phyloP scores from a whole-genome alignment of 768 basidiomycete genomes.

The Pulveroboletus sp. region DNA sequence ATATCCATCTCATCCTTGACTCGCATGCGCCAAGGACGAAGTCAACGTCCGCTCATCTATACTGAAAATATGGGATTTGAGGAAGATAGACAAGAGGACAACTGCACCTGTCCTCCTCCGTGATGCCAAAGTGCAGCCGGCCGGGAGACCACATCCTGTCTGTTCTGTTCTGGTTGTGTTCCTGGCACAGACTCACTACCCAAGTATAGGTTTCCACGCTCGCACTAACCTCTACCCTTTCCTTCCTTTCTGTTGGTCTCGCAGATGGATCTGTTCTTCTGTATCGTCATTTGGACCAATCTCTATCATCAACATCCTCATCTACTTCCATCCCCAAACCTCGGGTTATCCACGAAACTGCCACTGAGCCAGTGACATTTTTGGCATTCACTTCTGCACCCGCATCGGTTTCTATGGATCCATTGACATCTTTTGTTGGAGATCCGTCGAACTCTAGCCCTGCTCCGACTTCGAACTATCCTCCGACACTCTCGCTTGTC shows the following conservation, averaged over 20 bases:
- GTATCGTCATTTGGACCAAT: slow-evolving; percentile 89
- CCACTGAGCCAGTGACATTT: slow-evolving; percentile 87
- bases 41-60: slow-evolving; percentile 59
- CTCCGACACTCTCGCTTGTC: slow-evolving; percentile 59
- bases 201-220: slow-evolving; percentile 62
- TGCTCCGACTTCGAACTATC: slow-evolving; percentile 14
- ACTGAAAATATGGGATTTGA: slow-evolving; percentile 87
- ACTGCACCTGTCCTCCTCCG: slow-evolving; percentile 61
- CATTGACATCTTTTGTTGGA: slow-evolving; percentile 7
- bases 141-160: slow-evolving; percentile 77
- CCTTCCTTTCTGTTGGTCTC: slow-evolving; percentile 89
- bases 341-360: slow-evolving; percentile 76
- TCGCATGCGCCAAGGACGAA: slow-evolving; percentile 59
- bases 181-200: neutral
- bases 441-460: slow-evolving; percentile 15
- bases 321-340: slow-evolving; percentile 83
- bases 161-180: slow-evolving; percentile 6
- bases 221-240: slow-evolving; percentile 69
- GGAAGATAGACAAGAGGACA: slow-evolving; percentile 61
- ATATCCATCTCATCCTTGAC: slow-evolving; percentile 9
- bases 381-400: slow-evolving; percentile 67
- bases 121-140: slow-evolving; percentile 70
- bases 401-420: slow-evolving; percentile 21
- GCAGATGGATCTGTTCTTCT: slow-evolving; percentile 91
- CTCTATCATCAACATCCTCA: slow-evolving; percentile 59